Base-by-base conservation (phyloP, 768 basidiomycete genomes). In the Albatrellus ellisii region DNA sequence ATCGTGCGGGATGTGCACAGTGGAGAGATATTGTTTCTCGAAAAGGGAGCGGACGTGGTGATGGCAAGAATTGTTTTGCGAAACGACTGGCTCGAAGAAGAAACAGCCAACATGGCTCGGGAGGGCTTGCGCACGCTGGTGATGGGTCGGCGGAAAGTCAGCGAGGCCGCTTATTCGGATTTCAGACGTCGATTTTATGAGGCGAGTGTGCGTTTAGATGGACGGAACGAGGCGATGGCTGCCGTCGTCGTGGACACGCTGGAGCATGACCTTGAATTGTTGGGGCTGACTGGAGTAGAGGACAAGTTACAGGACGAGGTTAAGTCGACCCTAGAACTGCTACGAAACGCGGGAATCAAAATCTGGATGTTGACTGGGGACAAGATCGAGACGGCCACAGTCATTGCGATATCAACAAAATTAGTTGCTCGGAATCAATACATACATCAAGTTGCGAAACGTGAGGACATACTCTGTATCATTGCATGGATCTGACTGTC, bases 301-400 rank as follows among this genome's bases (percentile, higher is more conserved):
- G 95, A 99, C 59, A 97, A 97, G 62, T 62, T 99, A 45, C 95
- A 99, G 55, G 95, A 98, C 46, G 92, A 94, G 18, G 94, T 99
- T 53, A 91, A 86, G 59, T 75, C 80, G 34, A 95, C 95, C 2
- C 63, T 99, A 44, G 95, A 98, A 62, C 56, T 98, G 40, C 59
- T 99, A 48, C 67, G 92, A 50, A 98, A 98, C 57, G 95, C 94
- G 0, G 94, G 94, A 4, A 79, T 99, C 62, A 95, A 87, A 70
- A 98, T 99, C 45, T 99, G 95, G 95, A 98, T 98, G 95, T 68
- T 98, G 53, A 99, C 95, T 0, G 94, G 95, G 1, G 95, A 99
- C 62, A 99, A 98, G 66, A 89, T 98, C 38, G 95, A 99, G 67
- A 99, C 95, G 3, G 95, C 95, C 4, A 81, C 92, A 27, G 94